A percentile compares a stretch with the other conserved stretches of the same genome.
phyloP scores from a whole-genome alignment of 345 rosid species.

The Citrus maxima region DNA sequence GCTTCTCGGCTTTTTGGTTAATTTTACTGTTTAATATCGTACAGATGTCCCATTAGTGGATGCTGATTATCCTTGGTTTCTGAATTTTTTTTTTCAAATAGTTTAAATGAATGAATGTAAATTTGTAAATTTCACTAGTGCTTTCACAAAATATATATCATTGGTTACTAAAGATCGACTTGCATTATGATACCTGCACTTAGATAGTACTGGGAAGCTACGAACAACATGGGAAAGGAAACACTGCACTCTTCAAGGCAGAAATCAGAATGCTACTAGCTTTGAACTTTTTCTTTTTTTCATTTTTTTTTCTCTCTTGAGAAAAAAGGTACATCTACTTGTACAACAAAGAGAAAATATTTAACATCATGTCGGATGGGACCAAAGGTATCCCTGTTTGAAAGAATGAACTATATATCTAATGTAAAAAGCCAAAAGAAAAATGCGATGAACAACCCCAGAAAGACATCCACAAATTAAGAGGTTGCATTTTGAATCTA shows the following conservation, averaged over 20 bases:
- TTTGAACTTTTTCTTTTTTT: constrained; percentile 2
- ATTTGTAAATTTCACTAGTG: too few relatives aligned
- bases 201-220: neutral
- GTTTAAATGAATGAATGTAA: too few relatives aligned
- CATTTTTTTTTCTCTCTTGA: neutral
- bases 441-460: constrained; percentile 1
- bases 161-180: too few relatives aligned
- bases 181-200: too few relatives aligned
- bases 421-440: constrained; percentile 3
- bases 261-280: neutral
- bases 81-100: too few relatives aligned
- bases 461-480: constrained; percentile 7
- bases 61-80: too few relatives aligned
- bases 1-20: neutral
- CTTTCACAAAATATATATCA: too few relatives aligned
- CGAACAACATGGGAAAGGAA: neutral
- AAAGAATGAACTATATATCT: constrained; percentile 29
- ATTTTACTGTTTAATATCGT: neutral
- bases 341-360: constrained; percentile 23
- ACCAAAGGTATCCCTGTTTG: constrained; percentile 20
- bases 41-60: neutral
- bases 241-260: neutral
- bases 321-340: constrained; percentile 17
- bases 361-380: constrained; percentile 16
- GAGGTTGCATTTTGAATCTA: constrained; percentile 23